A percentile compares a stretch with the other conserved stretches of the same genome.
Evolutionary conservation across 1,139 yeast genomes (phyloP).

Genomic region (Suhomyces wounanorum): DNA sequence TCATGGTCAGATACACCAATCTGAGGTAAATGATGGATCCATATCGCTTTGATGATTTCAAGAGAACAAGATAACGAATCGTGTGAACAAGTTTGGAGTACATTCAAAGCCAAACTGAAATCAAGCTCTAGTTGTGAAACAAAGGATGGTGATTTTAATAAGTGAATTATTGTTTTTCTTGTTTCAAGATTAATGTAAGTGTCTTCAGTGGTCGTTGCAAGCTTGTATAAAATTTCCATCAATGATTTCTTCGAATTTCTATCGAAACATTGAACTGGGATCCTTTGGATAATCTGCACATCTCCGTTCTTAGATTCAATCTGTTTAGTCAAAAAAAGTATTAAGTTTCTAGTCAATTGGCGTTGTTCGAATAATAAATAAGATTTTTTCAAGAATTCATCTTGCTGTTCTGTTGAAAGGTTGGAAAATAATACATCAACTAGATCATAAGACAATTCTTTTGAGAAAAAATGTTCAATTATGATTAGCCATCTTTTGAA

Average conservation of each 20-base stretch:
- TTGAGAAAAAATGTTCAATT: constrained; percentile 37
- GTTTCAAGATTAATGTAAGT: constrained; percentile 13
- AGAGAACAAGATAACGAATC: constrained; percentile 18
- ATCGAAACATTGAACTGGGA: constrained; percentile 56
- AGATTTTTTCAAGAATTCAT: constrained; percentile 21
- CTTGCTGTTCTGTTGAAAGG: constrained; percentile 15
- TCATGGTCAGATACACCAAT: constrained; percentile 21
- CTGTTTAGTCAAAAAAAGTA: constrained; percentile 19
- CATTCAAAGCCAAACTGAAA: constrained; percentile 23
- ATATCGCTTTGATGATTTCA: constrained; percentile 27
- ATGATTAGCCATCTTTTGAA: constrained; percentile 61
- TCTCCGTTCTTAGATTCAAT: constrained; percentile 1
- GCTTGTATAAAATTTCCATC: constrained; percentile 33
- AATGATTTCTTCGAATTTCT: constrained; percentile 41
- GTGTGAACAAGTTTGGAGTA: constrained; percentile 21
- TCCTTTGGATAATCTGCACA: constrained; percentile 18
- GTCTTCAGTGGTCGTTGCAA: constrained; percentile 12
- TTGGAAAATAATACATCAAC: constrained; percentile 16
- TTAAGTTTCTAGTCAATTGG: constrained; percentile 28
- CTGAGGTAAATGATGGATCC: constrained; percentile 34
- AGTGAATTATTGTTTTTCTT: constrained; percentile 29
- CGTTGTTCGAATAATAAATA: constrained; percentile 49
- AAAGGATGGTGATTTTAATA: constrained; percentile 51
- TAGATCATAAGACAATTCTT: constrained; percentile 18
- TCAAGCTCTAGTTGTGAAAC: constrained; percentile 53